Base-by-base conservation (phyloP, 2,329 filamentous ascomycete species). In the Claviceps quebecensis region DNA sequence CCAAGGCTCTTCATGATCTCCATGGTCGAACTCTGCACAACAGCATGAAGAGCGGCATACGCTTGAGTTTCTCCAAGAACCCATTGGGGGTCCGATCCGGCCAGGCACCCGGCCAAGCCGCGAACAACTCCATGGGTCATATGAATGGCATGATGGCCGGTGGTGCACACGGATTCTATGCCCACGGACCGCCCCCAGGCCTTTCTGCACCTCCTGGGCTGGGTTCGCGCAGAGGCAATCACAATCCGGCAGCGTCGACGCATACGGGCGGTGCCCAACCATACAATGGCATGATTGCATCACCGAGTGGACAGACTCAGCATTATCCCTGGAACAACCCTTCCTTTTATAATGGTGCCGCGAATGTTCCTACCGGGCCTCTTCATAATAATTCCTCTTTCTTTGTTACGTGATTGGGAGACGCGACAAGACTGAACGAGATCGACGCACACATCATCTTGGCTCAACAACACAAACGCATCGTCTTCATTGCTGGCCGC, bases 21-120 rank as follows among this genome's bases (percentile, higher is more conserved):
- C 96, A 97, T 61, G 93, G 93, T 0, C 81, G 85, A 48, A 81
- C 80, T 47, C 76, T 97, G 36, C 88, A 90, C 64, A 96, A 95
- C 68, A 95, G 89, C 61, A 79, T 88, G 62, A 96, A 95, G 65
- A 91, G 91, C 6, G 93, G 93, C 37, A 96, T 98, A 60, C 84
- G 93, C 23, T 74, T 98, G 52, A 95, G 89, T 67, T 98, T 96
- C 67, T 96, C 91, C 34, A 97, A 97, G 72, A 97, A 97, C 60
- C 93, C 93, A 0, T 76, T 97, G 1, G 93, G 93, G 22, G 91
- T 97, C 29, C 84, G 93, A 45, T 88, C 86, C 1, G 82, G 81
- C 26, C 87, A 90, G 61, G 74, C 70, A n/a, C 63, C 72, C 8
- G 69, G 68, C 26, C 68, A 74, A 52, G 61, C 64, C 26, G 63